Base-by-base conservation (phyloP, 2,329 filamentous ascomycete species). In the Claviceps maximensis region DNA sequence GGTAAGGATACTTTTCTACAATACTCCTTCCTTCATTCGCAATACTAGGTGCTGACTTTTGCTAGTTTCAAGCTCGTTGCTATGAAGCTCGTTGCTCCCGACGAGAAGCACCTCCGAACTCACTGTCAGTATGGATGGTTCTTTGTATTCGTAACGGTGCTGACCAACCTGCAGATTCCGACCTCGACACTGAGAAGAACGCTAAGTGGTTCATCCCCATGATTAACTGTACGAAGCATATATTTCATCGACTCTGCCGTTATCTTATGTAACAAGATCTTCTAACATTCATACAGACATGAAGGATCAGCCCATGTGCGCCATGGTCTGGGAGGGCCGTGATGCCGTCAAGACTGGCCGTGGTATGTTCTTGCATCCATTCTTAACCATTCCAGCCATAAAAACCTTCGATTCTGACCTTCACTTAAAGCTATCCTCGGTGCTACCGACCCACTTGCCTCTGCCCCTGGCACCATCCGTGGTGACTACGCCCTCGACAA, bases 321-420 rank as follows among this genome's bases (percentile, higher is more conserved):
- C 93, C 79, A 98, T 97, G 91, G 86, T 98, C 76, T 98, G 93
- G 93, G 90, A 98, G 77, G 93, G 93, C 71, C 87, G 87, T 82
- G 90, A 98, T 69, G 93, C 85, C 74, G 90, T 96, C 82, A 97
- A 97, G 87, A 96, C 90, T 64, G 93, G 93, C 75, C 91, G 93
- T 71, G 71, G 84, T 88, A 82, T 63, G 82, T 77, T 13, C 12
- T 27, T 38, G 10, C 17, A 19, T 44, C 23, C 23, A 29, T 47
- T 17, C 46, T 8, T 27, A 15, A n/a, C 6, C 36, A 19, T 10
- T 41, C 17, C 15, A 29, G 15, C 23, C 49, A 17, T 3, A 12
- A 25, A 12, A 25, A 41, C 23, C 17, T 7, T 10, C 41, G 23
- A 49, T 49, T 44, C 58, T 60, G 58, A 56, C 42, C 15, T 54